Conservation (phyloP, 371 early-diverging fungal genomes). For the Apophysomyces variabilis region DNA sequence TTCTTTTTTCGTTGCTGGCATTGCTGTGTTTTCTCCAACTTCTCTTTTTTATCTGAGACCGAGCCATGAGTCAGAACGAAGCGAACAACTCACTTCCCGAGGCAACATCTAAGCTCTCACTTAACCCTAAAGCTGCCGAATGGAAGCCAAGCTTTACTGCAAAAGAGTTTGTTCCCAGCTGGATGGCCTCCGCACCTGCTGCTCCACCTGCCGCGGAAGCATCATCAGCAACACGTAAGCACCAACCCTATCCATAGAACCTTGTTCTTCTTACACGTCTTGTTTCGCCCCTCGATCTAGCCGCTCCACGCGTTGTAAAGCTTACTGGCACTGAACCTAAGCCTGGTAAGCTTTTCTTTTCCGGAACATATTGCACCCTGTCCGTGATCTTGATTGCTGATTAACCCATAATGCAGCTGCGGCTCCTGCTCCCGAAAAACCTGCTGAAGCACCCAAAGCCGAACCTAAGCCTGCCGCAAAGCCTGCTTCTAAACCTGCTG, state of each 20-base stretch:
- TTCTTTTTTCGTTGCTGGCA: background rate
- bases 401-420: slow-evolving; percentile 10
- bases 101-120: slow-evolving; percentile 30
- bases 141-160: slow-evolving; percentile 43
- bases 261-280: background rate
- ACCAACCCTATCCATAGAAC: background rate
- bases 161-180: slow-evolving; percentile 35
- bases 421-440: slow-evolving; percentile 20
- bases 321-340: slow-evolving; percentile 24
- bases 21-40: background rate
- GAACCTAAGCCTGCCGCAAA: slow-evolving; percentile 22
- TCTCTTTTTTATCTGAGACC: background rate
- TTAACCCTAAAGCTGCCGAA: slow-evolving; percentile 38
- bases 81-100: slow-evolving; percentile 24
- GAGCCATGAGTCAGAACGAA: slow-evolving; percentile 30
- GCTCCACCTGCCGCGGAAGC: slow-evolving; percentile 19
- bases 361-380: background rate
- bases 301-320: slow-evolving; percentile 38
- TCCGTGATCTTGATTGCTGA: background rate
- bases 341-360: slow-evolving; percentile 21
- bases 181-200: slow-evolving; percentile 21
- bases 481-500: slow-evolving; percentile 22
- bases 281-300: slow-evolving; percentile 1
- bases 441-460: slow-evolving; percentile 20
- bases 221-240: slow-evolving; percentile 18